These are phyloP conservation scores for Oenanthe javanica DNA, from an alignment of 140 eudicot genomes.

Conservation along the genomic window DNA sequence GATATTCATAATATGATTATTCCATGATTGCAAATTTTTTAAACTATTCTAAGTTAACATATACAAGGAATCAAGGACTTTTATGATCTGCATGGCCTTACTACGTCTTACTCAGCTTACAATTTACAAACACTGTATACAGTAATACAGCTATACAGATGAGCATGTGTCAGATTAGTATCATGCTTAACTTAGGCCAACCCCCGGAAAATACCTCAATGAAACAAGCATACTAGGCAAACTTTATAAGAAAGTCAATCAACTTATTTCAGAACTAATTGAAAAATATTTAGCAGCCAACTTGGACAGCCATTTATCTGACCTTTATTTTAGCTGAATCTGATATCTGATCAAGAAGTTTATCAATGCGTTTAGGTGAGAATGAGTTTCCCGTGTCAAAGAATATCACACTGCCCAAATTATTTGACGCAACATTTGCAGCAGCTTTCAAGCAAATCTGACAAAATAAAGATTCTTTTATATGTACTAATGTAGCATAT, in stretches of 20 bases:
- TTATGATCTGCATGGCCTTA: background rate
- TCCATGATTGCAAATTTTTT: background rate
- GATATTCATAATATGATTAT: background rate
- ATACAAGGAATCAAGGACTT: background rate
- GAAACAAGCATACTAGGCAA: background rate
- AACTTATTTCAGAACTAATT: background rate
- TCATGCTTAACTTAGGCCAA: background rate
- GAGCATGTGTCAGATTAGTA: background rate
- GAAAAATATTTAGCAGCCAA: slow-evolving; percentile 2
- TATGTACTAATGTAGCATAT: background rate
- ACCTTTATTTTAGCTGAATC: slow-evolving; percentile 33
- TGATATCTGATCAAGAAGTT: slow-evolving; percentile 42
- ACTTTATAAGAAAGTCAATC: background rate
- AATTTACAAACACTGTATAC: background rate
- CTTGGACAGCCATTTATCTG: background rate
- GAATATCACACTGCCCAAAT: slow-evolving; percentile 39
- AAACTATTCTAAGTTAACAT: background rate
- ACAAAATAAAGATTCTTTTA: background rate
- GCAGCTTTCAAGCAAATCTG: slow-evolving; percentile 81
- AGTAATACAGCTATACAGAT: background rate
- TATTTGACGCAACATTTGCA: slow-evolving; percentile 48
- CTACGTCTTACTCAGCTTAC: background rate
- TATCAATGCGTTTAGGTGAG: slow-evolving; percentile 57
- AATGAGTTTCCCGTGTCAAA: slow-evolving; percentile 88
- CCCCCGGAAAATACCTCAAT: background rate